phyloP scores from a whole-genome alignment of 768 basidiomycete genomes.

The Suillus bovinus region DNA sequence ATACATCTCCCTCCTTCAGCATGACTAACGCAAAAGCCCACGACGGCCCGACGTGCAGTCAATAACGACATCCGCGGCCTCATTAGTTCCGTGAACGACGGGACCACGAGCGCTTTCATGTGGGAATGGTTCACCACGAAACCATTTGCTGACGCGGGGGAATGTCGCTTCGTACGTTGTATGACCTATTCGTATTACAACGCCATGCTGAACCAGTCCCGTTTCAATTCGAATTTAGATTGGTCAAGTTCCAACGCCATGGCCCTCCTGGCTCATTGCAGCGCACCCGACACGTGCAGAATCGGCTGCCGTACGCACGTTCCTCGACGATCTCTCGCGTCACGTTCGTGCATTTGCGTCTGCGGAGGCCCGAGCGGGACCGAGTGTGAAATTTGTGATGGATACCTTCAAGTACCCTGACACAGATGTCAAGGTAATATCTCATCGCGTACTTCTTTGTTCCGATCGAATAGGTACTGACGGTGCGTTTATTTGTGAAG shows the following conservation, averaged over 20 bases:
- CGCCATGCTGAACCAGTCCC: neutral
- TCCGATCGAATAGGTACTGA: neutral
- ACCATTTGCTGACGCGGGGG: conserved; percentile 75
- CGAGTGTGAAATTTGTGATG: conserved; percentile 75
- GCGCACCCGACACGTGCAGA: conserved; percentile 72
- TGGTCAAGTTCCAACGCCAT: conserved; percentile 86
- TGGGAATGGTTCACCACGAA: conserved; percentile 94
- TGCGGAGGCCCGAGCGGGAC: conserved; percentile 50
- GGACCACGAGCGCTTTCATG: conserved; percentile 88
- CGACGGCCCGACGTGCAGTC: conserved; percentile 51
- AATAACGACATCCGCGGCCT: conserved; percentile 82
- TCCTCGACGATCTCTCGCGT: conserved; percentile 62
- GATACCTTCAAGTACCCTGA: conserved; percentile 78
- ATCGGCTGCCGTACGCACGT: conserved; percentile 47
- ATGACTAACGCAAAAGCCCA: neutral
- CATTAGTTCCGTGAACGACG: conserved; percentile 85
- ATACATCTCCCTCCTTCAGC: neutral
- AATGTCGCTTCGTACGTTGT: conserved; percentile 76
- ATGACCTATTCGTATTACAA: neutral
- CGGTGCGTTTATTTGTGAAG: conserved; percentile 35
- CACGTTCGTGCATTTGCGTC: conserved; percentile 72
- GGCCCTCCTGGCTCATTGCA: conserved; percentile 97
- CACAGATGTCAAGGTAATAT: conserved; percentile 71
- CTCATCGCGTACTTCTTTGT: neutral
- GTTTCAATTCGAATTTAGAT: conserved; percentile 46